A percentile compares a stretch with the other conserved stretches of the same genome.
These are phyloP conservation scores for Candida pini DNA, from an alignment of 805 yeast genomes.

Conservation along the genomic window DNA sequence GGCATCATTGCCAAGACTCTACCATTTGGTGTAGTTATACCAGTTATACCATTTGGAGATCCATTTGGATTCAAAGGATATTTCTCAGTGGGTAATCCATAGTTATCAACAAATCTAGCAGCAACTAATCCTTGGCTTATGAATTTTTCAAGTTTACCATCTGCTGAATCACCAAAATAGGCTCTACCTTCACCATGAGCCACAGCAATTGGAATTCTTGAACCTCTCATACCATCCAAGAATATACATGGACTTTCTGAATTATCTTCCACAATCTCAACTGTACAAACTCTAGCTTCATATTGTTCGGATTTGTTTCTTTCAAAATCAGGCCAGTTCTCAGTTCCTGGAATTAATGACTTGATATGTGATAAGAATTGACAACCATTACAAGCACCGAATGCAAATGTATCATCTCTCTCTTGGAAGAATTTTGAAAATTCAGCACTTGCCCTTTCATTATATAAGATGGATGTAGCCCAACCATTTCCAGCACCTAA, in stretches of 20 bases:
- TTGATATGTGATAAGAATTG: conserved; percentile 89
- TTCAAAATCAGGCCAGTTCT: conserved; percentile 93
- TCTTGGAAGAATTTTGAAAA: conserved; percentile 78
- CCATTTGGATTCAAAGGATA: conserved; percentile 98
- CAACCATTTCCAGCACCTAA: conserved; percentile 98
- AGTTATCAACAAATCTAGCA: conserved; percentile 84
- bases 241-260: conserved; percentile 56
- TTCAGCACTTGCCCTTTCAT: conserved; percentile 68
- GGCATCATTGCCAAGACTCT: conserved; percentile 99
- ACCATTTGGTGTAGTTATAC: conserved; percentile 84
- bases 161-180: conserved; percentile 44
- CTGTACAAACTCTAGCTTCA: conserved; percentile 91
- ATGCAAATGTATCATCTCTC: conserved; percentile 88
- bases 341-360: conserved; percentile 86
- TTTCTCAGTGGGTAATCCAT: conserved; percentile 73
- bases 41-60: conserved; percentile 88
- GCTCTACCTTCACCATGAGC: conserved; percentile 99
- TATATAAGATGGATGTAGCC: conserved; percentile 93
- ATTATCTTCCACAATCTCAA: conserved; percentile 60
- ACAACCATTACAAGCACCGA: conserved; percentile 99
- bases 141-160: conserved; percentile 43
- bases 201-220: conserved; percentile 90
- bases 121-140: conserved; percentile 50
- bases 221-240: conserved; percentile 88
- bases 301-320: conserved; percentile 89